A percentile compares a stretch with the other conserved stretches of the same genome.
Evolutionary conservation across 805 yeast genomes (phyloP).

Genomic region (Candida piceae): DNA sequence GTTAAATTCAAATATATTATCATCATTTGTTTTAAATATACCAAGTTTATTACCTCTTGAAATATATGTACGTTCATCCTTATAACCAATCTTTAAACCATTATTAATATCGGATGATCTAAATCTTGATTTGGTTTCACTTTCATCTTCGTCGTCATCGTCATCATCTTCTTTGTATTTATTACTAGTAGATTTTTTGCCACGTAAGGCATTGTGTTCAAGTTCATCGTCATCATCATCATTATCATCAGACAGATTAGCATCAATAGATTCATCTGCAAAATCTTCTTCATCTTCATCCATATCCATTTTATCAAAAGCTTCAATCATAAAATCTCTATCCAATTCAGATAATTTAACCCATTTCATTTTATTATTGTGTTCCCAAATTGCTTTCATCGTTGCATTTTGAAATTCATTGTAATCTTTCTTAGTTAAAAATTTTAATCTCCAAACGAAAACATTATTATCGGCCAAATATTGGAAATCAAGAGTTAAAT

Average conservation of each 20-base stretch:
- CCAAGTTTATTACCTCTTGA: conserved; percentile 78
- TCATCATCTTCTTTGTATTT: conserved; percentile 15
- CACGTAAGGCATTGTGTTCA: not conserved
- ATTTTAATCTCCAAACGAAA: conserved; percentile 61
- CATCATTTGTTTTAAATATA: conserved; percentile 60
- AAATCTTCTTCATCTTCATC: conserved; percentile 27
- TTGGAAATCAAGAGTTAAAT: conserved; percentile 62
- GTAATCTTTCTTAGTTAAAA: conserved; percentile 36
- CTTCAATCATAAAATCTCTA: conserved; percentile 51
- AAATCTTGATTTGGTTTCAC: conserved; percentile 19
- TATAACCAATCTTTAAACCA: conserved; percentile 64
- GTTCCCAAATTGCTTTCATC: conserved; percentile 57
- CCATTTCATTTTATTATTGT: conserved; percentile 49
- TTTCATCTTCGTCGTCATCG: conserved; percentile 34
- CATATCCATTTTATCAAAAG: conserved; percentile 36
- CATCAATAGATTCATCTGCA: conserved; percentile 16
- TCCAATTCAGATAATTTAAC: conserved; percentile 37
- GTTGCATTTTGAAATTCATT: conserved; percentile 48
- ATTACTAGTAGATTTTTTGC: not conserved
- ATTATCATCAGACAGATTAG: conserved; percentile 23
- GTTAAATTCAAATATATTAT: conserved; percentile 50
- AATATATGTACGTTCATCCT: conserved; percentile 70
- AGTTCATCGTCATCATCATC: conserved; percentile 21
- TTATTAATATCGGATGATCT: conserved; percentile 39
- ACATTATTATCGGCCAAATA: conserved; percentile 37